Percentiles rank a stretch among this genome's conserved stretches.
phyloP scores from a whole-genome alignment of 2,329 filamentous ascomycete genomes.

The Colletotrichum orchidophilum region DNA sequence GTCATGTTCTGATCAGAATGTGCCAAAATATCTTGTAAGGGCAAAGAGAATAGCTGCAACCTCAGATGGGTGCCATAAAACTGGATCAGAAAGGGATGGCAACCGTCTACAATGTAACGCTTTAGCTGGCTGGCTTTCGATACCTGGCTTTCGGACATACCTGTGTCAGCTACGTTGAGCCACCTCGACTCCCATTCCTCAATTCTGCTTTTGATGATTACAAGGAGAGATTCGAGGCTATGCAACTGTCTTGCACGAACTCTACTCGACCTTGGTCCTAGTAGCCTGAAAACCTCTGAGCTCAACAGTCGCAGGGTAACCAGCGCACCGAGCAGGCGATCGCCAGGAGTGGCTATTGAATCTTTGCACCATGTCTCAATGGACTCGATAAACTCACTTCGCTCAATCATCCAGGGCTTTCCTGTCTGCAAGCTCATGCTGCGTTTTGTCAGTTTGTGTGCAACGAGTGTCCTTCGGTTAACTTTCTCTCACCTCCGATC shows the following conservation, averaged over 20 bases:
- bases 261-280: conserved; percentile 34
- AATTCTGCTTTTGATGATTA: conserved; percentile 37
- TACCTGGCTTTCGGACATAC: background rate
- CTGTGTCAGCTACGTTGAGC: conserved; percentile 24
- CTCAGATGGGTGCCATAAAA: conserved; percentile 51
- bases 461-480: fast-evolving
- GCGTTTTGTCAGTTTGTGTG: background rate
- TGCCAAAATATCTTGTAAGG: conserved; percentile 44
- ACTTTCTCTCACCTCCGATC: conserved; percentile 1
- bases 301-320: conserved; percentile 47
- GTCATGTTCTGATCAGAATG: conserved; percentile 35
- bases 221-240: conserved; percentile 38
- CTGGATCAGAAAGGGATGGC: conserved; percentile 47
- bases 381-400: conserved; percentile 47
- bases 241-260: conserved; percentile 30
- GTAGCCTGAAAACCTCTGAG: conserved; percentile 44
- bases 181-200: conserved; percentile 39
- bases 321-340: conserved; percentile 48
- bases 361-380: conserved; percentile 46
- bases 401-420: conserved; percentile 53
- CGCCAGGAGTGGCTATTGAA: conserved; percentile 42
- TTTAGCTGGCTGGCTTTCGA: background rate
- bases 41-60: conserved; percentile 48
- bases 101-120: conserved; percentile 24
- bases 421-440: conserved; percentile 52